Conservation (phyloP, 805 yeast species). For the Kuraishia borneana region DNA sequence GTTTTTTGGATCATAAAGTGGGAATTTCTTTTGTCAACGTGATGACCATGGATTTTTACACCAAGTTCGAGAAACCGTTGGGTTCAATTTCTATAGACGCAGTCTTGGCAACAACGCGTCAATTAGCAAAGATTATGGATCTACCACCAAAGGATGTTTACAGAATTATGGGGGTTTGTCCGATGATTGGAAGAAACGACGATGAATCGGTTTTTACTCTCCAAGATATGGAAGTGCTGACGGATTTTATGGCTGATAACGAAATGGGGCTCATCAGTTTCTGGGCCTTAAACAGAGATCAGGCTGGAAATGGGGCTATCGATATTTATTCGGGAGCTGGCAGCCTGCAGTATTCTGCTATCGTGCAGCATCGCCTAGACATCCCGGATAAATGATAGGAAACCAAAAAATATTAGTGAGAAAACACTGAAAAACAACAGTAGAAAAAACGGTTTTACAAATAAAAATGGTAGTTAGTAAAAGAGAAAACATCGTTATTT, state of each 20-base stretch:
- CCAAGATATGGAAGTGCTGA: conserved; percentile 12
- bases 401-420: no score
- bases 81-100: conserved; percentile 11
- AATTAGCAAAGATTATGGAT: conserved; percentile 1
- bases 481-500: no score
- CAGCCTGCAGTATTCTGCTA: background rate
- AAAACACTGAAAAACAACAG: no score
- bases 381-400: no score
- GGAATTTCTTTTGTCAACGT: conserved; percentile 9
- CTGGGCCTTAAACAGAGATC: conserved; percentile 23
- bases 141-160: conserved; percentile 7
- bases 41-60: conserved; percentile 22
- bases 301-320: conserved; percentile 4
- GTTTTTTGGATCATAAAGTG: conserved; percentile 6
- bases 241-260: conserved; percentile 8
- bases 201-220: conserved; percentile 13
- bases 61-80: conserved; percentile 13
- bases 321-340: background rate
- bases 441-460: no score
- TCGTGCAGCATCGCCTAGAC: no score
- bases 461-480: no score
- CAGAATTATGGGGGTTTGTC: conserved; percentile 17
- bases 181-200: conserved; percentile 23
- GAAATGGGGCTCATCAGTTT: conserved; percentile 14
- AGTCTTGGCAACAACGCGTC: conserved; percentile 2